These are phyloP conservation scores for Sextonia rubra DNA, from an alignment of 164 flowering plant genomes.

Conservation along the genomic window DNA sequence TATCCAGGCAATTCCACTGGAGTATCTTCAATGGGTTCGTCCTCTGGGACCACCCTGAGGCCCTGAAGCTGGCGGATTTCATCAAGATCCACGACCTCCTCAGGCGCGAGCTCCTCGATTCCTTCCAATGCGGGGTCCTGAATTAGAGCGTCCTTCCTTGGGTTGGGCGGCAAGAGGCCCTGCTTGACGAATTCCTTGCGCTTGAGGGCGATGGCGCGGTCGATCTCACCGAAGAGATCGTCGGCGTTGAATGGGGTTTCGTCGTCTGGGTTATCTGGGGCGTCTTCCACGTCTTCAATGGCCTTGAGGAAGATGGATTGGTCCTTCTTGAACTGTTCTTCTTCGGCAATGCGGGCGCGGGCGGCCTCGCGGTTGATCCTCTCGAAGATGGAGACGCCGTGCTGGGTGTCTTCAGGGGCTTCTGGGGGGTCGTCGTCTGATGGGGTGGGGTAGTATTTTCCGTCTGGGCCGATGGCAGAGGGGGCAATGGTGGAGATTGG, in stretches of 20 bases:
- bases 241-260: conserved; percentile 25
- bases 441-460: conserved; percentile 63
- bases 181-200: conserved; percentile 79
- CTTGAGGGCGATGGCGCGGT: conserved; percentile 70
- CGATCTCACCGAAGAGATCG: conserved; percentile 80
- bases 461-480: conserved; percentile 50
- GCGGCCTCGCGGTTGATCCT: conserved; percentile 76
- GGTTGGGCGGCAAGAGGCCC: conserved; percentile 67
- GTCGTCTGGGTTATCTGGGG: conserved; percentile 34
- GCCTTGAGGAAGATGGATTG: conserved; percentile 67
- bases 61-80: conserved; percentile 72
- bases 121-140: conserved; percentile 15
- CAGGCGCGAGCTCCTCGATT: conserved; percentile 59
- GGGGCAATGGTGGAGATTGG: conserved; percentile 2
- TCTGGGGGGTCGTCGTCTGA: conserved; percentile 91
- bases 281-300: conserved; percentile 59
- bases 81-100: conserved; percentile 80
- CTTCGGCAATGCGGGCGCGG: conserved; percentile 60
- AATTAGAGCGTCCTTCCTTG: conserved; percentile 28
- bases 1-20: conserved; percentile 16
- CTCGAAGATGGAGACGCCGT: conserved; percentile 71
- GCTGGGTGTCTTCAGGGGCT: conserved; percentile 74
- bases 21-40: conserved; percentile 17
- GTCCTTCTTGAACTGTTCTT: conserved; percentile 65
- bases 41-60: conserved; percentile 35